Evolutionary conservation across 2,329 filamentous ascomycete species (phyloP).

Genomic region (Penicillium frequentans): DNA sequence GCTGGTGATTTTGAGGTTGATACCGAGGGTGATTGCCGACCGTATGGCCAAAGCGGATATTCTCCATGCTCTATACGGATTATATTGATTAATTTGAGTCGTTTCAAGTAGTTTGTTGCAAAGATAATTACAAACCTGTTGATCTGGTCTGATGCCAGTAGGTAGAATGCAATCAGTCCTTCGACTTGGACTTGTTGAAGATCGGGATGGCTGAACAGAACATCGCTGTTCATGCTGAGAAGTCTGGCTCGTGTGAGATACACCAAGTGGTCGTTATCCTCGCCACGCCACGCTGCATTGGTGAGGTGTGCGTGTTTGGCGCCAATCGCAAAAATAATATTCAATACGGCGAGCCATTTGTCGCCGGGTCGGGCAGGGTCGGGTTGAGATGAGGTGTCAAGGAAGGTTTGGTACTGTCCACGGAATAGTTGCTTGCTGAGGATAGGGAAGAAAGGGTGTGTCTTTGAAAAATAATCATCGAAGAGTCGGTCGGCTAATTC

Average conservation of each 20-base stretch:
- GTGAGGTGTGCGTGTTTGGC: constrained; percentile 46
- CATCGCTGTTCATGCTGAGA: constrained; percentile 44
- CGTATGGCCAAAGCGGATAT: constrained; percentile 39
- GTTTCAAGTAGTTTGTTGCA: not conserved
- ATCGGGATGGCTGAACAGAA: constrained; percentile 45
- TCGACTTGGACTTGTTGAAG: constrained; percentile 49
- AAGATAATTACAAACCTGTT: constrained; percentile 34
- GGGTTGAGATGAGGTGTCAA: constrained; percentile 12
- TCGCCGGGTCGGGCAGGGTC: constrained; percentile 28
- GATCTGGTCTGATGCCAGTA: constrained; percentile 41
- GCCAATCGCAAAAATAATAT: constrained; percentile 48
- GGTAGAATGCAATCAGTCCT: constrained; percentile 44
- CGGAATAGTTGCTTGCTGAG: constrained; percentile 38
- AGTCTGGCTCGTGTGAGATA: constrained; percentile 47
- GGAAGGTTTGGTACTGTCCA: constrained; percentile 34
- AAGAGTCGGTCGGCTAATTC: constrained; percentile 36
- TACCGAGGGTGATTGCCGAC: constrained; percentile 38
- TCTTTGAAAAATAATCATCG: constrained; percentile 35
- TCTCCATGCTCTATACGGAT: constrained; percentile 36
- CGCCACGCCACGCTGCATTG: constrained; percentile 43
- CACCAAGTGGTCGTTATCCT: constrained; percentile 44
- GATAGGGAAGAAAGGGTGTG: constrained; percentile 43
- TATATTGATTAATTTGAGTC: not conserved
- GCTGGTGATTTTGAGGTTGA: constrained; percentile 41
- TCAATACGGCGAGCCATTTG: constrained; percentile 46